Evolutionary conservation across 441 rosid genomes (phyloP).

Genomic region (Isatis lusitanica): DNA sequence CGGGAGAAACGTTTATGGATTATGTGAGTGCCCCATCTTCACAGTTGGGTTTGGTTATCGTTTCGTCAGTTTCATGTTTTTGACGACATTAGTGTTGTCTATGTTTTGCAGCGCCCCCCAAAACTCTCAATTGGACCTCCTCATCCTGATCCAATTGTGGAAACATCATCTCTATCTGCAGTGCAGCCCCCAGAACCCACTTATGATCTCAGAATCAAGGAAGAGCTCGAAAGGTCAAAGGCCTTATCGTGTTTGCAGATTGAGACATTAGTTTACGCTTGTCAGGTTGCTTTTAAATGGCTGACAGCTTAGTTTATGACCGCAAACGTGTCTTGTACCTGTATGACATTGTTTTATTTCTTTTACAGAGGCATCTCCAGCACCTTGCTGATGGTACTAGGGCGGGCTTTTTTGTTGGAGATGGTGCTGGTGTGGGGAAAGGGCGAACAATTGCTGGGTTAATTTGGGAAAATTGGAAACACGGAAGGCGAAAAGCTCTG

Average conservation of each 20-base stretch:
- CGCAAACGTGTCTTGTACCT: conserved; percentile 26
- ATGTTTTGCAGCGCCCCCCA: conserved; percentile 74
- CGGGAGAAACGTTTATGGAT: conserved; percentile 93
- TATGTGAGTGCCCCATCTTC: conserved; percentile 63
- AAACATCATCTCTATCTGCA: conserved; percentile 95
- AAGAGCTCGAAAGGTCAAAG: conserved; percentile 68
- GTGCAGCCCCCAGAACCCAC: conserved; percentile 96
- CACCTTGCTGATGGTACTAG: conserved; percentile 83
- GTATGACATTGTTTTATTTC: conserved; percentile 35
- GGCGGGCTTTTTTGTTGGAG: conserved; percentile 98
- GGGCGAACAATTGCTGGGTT: conserved; percentile 97
- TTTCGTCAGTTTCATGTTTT: neutral
- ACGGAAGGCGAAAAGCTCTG: conserved; percentile 81
- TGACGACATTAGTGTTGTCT: neutral
- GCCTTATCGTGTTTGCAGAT: conserved; percentile 97
- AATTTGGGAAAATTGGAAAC: conserved; percentile 96
- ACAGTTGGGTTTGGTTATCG: conserved; percentile 16
- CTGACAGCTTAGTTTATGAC: conserved; percentile 29
- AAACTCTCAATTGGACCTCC: conserved; percentile 91
- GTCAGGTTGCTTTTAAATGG: conserved; percentile 63
- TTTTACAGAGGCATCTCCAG: conserved; percentile 85
- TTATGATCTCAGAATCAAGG: conserved; percentile 74
- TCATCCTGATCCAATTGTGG: conserved; percentile 97
- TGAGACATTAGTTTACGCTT: conserved; percentile 96
- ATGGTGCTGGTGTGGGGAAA: conserved; percentile 99